These are phyloP conservation scores for Alectoria sarmentosa DNA, from an alignment of 495 filamentous ascomycete species.

Conservation along the genomic window DNA sequence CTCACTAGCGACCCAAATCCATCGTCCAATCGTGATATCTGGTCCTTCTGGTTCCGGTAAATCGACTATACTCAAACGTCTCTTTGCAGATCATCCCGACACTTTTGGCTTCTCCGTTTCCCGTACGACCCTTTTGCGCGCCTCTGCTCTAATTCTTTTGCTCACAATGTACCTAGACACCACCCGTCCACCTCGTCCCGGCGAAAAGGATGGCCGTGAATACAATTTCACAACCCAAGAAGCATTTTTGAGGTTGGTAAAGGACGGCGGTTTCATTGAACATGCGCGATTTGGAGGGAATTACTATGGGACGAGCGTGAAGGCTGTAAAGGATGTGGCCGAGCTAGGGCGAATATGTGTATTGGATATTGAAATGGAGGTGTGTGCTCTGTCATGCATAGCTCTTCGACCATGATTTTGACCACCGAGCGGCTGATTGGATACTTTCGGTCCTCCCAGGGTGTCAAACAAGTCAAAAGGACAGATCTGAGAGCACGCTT, in stretches of 20 bases:
- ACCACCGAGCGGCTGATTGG: conserved; percentile 6
- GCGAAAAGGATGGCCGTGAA: conserved; percentile 68
- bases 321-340: conserved; percentile 66
- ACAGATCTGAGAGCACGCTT: conserved; percentile 71
- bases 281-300: conserved; percentile 84
- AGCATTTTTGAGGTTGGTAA: conserved; percentile 61
- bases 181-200: conserved; percentile 50
- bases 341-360: conserved; percentile 45
- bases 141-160: background rate
- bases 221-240: conserved; percentile 75
- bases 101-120: conserved; percentile 79
- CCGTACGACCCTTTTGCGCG: conserved; percentile 30
- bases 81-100: conserved; percentile 61
- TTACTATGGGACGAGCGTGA: conserved; percentile 75
- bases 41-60: conserved; percentile 86
- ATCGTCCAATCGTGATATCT: conserved; percentile 73
- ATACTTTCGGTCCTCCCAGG: conserved; percentile 38
- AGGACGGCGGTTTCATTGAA: conserved; percentile 74
- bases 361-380: conserved; percentile 90
- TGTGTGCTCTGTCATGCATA: conserved; percentile 21
- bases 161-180: conserved; percentile 17
- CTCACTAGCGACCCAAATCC: conserved; percentile 19
- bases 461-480: conserved; percentile 88
- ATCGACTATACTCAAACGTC: conserved; percentile 71
- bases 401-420: background rate